A percentile compares a stretch with the other conserved stretches of the same genome.
These are phyloP conservation scores for Fistulifera pelliculosa DNA, from an alignment of 108 stramenopile species.

Conservation along the genomic window DNA sequence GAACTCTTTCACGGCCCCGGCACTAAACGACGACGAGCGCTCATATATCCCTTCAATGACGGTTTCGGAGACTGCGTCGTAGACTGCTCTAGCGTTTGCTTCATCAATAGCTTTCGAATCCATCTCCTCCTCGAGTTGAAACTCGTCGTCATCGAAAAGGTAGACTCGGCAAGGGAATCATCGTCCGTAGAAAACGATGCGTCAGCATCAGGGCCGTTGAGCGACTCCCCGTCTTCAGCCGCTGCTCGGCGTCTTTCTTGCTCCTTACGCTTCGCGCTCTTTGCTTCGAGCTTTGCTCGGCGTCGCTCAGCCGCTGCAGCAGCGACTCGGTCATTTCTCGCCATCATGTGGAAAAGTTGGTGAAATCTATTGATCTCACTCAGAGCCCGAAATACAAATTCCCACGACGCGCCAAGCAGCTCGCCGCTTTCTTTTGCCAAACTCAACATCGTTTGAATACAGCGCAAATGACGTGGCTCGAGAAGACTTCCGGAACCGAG, in stretches of 20 bases:
- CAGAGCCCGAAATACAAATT: constrained; percentile 82
- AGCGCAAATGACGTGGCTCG: constrained; percentile 80
- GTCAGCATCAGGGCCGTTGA: constrained; percentile 18
- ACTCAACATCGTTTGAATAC: constrained; percentile 75
- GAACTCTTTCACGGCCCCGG: constrained; percentile 79
- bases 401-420: constrained; percentile 84
- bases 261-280: constrained; percentile 17
- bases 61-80: constrained; percentile 65
- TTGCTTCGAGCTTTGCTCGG: constrained; percentile 19
- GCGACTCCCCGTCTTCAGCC: constrained; percentile 19
- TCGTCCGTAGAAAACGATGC: constrained; percentile 20
- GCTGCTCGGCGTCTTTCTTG: constrained; percentile 11
- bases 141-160: constrained; percentile 44
- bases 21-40: constrained; percentile 62
- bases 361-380: constrained; percentile 84
- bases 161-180: constrained; percentile 25
- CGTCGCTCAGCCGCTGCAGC: constrained; percentile 38
- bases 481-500: constrained; percentile 76
- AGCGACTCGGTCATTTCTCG: constrained; percentile 51
- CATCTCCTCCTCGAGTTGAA: constrained; percentile 68
- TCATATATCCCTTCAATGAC: constrained; percentile 83
- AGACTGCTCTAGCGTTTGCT: constrained; percentile 65
- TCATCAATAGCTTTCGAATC: constrained; percentile 76
- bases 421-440: constrained; percentile 88
- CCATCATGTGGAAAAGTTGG: constrained; percentile 77